Conservation (phyloP, 768 basidiomycete species). For the Mycena kentingensis region DNA sequence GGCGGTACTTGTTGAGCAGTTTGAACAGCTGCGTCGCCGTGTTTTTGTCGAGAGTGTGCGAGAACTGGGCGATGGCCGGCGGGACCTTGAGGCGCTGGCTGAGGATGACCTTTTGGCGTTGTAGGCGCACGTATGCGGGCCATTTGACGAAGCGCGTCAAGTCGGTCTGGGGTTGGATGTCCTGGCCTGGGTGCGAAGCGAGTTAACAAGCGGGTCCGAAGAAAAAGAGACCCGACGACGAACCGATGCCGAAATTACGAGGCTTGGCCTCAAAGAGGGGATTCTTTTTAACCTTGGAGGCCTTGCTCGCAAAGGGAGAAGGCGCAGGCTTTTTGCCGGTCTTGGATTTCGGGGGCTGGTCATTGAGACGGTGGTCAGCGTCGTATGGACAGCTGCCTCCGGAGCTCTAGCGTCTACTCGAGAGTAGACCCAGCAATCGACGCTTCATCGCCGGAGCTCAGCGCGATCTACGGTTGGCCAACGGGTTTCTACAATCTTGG, state of each 20-base stretch:
- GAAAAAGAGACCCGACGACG: conserved; percentile 24
- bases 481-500: too few relatives aligned
- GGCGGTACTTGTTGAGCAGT: conserved; percentile 95
- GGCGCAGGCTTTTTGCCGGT: conserved; percentile 83
- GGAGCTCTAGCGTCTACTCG: conserved; percentile 56
- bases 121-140: conserved; percentile 98
- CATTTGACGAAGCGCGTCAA: conserved; percentile 98
- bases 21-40: conserved; percentile 98
- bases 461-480: too few relatives aligned
- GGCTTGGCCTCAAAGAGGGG: conserved; percentile 90
- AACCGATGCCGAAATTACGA: conserved; percentile 96
- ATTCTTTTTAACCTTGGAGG: conserved; percentile 82
- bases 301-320: conserved; percentile 79
- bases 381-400: conserved; percentile 41
- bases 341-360: conserved; percentile 84
- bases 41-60: conserved; percentile 98
- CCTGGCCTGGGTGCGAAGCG: conserved; percentile 67
- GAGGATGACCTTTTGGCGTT: conserved; percentile 98
- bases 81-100: conserved; percentile 98
- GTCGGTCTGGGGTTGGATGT: conserved; percentile 87
- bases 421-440: conserved; percentile 40
- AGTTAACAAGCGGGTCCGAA: background rate
- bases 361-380: conserved; percentile 81
- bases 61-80: conserved; percentile 96
- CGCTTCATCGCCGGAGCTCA: conserved; percentile 47